Conservation (phyloP, 2,329 filamentous ascomycete genomes). For the Dothistroma septosporum region DNA sequence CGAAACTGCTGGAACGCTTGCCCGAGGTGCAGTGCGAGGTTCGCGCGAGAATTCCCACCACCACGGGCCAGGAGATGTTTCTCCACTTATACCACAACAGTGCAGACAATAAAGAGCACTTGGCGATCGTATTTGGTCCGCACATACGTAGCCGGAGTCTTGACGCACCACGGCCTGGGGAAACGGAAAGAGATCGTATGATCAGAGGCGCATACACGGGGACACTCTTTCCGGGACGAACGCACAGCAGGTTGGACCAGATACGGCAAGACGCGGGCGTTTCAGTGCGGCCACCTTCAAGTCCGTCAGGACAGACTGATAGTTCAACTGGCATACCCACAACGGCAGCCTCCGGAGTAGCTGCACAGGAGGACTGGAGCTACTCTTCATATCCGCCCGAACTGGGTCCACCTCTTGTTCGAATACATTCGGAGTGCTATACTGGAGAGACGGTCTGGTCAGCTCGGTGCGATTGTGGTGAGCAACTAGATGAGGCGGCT, state of each 20-base stretch:
- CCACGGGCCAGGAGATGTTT: slow-evolving; percentile 91
- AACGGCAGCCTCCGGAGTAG: slow-evolving; percentile 1
- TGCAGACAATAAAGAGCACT: slow-evolving; percentile 89
- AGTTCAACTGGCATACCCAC: slow-evolving; percentile 18
- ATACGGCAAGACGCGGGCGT: slow-evolving; percentile 40
- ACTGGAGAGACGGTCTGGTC: slow-evolving; percentile 99
- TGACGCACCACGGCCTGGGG: slow-evolving; percentile 66
- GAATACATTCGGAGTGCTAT: slow-evolving; percentile 98
- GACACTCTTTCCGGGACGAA: slow-evolving; percentile 77
- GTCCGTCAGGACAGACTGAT: slow-evolving; percentile 14
- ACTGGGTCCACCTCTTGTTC: slow-evolving; percentile 65
- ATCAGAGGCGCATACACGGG: slow-evolving; percentile 91
- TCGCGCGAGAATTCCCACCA: slow-evolving; percentile 89
- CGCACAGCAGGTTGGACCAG: slow-evolving; percentile 63
- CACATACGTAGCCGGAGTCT: slow-evolving; percentile 70
- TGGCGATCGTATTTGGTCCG: slow-evolving; percentile 93
- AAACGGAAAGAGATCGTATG: slow-evolving; percentile 87
- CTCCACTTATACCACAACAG: slow-evolving; percentile 91
- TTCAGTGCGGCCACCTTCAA: slow-evolving; percentile 20
- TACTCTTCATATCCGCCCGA: slow-evolving; percentile 29
- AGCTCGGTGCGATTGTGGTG: slow-evolving; percentile 92
- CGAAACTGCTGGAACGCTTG: slow-evolving; percentile 68
- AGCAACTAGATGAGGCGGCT: slow-evolving; percentile 94
- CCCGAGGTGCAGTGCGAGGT: slow-evolving; percentile 91
- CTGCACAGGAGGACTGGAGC: slow-evolving; percentile 13